phyloP scores from a whole-genome alignment of 306 rosid genomes.

The Cucurbita pepo region DNA sequence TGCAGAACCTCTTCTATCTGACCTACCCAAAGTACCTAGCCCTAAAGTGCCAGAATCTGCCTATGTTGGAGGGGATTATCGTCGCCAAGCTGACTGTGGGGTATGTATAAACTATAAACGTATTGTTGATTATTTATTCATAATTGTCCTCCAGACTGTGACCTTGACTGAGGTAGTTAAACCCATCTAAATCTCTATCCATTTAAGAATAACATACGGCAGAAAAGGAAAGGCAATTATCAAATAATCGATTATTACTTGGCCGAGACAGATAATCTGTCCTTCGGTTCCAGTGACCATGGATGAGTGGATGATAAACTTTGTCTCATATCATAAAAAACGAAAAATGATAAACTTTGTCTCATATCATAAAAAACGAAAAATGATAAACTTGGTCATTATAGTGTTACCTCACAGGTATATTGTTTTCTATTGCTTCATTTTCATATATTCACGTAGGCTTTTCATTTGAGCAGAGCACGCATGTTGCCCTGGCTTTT shows the following conservation, averaged over 20 bases:
- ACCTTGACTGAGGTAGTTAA: not conserved
- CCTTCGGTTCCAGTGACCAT: not conserved
- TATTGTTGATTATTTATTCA: not conserved
- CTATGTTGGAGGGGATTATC: constrained; percentile 91
- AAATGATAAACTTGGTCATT: not conserved
- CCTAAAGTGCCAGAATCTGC: constrained; percentile 48
- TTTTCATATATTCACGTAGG: constrained; percentile 1
- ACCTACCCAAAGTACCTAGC: constrained; percentile 46
- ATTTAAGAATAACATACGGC: not conserved
- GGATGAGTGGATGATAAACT: not conserved
- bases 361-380: not conserved
- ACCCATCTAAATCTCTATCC: not conserved
- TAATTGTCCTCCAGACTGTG: not conserved
- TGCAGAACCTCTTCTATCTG: constrained; percentile 85
- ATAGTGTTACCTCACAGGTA: not conserved
- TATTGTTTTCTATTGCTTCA: not conserved
- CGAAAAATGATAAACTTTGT: not conserved
- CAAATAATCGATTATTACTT: not conserved
- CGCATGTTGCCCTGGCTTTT: constrained; percentile 94
- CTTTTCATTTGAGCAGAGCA: constrained; percentile 27
- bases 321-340: not conserved
- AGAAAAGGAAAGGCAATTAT: not conserved
- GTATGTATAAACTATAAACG: constrained; percentile 23
- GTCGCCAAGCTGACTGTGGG: constrained; percentile 62
- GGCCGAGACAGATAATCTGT: not conserved